Base-by-base conservation (phyloP, 495 filamentous ascomycete genomes). In the Daldinia grandis region DNA sequence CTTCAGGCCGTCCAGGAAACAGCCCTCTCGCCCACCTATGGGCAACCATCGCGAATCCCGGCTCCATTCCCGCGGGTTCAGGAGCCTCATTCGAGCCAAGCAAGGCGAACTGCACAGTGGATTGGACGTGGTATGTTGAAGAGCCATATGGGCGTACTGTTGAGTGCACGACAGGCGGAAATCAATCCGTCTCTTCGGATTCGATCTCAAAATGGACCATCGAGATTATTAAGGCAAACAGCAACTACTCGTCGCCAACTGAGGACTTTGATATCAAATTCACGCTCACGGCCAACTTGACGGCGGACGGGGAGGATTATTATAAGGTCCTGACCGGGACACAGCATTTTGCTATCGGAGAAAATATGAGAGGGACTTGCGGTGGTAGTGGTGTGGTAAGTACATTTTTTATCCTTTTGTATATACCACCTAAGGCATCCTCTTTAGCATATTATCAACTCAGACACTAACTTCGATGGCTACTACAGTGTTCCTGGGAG, bases 321-420 rank as follows among this genome's bases (percentile, higher is more conserved):
- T 59, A 31, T 2, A 68, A 64, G 40, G 60, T 61, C 38, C 10
- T 65, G 1, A 14, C n/a, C 17, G 70, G 56, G 12, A 73, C 65
- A 5, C 49, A 64, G 17, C 70, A 73, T 28, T 73, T 73, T 19
- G 42, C 38, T 17, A 51, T 73, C 15, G 61, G 64, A 1, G 56
- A 68, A 0, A 66, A 73, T 55, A 40, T 73, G 61, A 9, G 6
- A 15, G 70, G 70, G 8, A 28, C 9, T 7, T 73, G 70, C 59
- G 70, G 64, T 21, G 70, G 50, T 4, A 68, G 70, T 25, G 70
- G 70, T 54, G 42, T 64, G 61, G 69, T 72, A 30, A 6, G 56
- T 68, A 56, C 28, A 28, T 17, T 12, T 21, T 30, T 12, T 47
- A 1, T 28, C n/a, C 10, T 17, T 19, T 5, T 17, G 30, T 40